Evolutionary conservation across 148 eudicot genomes (phyloP).

Genomic region (Nepenthes mirabilis): DNA sequence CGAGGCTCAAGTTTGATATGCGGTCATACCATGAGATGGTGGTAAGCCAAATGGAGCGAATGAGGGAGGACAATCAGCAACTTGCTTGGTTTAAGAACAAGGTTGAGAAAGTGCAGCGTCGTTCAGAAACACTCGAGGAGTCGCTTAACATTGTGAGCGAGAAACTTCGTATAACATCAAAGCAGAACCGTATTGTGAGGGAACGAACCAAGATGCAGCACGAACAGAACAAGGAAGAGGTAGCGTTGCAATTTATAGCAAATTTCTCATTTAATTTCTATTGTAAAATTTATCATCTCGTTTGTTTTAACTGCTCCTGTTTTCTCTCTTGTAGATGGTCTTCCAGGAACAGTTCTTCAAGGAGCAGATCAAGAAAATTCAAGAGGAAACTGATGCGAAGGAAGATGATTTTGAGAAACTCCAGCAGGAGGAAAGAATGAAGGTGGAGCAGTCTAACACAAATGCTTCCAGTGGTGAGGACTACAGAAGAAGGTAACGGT

Average conservation of each 20-base stretch:
- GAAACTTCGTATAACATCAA: constrained; percentile 34
- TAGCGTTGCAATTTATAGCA: constrained; percentile 6
- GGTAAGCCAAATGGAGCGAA: constrained; percentile 39
- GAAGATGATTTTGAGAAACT: constrained; percentile 56
- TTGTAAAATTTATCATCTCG: no score
- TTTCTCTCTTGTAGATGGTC: constrained; percentile 41
- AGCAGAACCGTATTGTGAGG: constrained; percentile 41
- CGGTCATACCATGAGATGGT: constrained; percentile 59
- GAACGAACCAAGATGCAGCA: constrained; percentile 43
- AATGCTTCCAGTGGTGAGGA: constrained; percentile 23
- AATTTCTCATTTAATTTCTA: no score
- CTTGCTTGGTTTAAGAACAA: constrained; percentile 40
- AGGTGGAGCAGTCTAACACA: constrained; percentile 22
- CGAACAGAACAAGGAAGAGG: constrained; percentile 54
- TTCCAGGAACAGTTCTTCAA: constrained; percentile 46
- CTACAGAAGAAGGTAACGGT: constrained; percentile 26
- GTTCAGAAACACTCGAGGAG: constrained; percentile 39
- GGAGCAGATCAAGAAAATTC: constrained; percentile 41
- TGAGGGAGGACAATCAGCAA: constrained; percentile 75
- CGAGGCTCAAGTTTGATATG: constrained; percentile 52
- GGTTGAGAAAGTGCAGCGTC: constrained; percentile 35
- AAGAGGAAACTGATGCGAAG: constrained; percentile 35
- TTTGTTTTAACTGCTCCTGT: not conserved
- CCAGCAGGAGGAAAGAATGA: constrained; percentile 44
- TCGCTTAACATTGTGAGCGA: constrained; percentile 26